phyloP scores from a whole-genome alignment of 495 filamentous ascomycete species.

The Hypoxylon fuscum region DNA sequence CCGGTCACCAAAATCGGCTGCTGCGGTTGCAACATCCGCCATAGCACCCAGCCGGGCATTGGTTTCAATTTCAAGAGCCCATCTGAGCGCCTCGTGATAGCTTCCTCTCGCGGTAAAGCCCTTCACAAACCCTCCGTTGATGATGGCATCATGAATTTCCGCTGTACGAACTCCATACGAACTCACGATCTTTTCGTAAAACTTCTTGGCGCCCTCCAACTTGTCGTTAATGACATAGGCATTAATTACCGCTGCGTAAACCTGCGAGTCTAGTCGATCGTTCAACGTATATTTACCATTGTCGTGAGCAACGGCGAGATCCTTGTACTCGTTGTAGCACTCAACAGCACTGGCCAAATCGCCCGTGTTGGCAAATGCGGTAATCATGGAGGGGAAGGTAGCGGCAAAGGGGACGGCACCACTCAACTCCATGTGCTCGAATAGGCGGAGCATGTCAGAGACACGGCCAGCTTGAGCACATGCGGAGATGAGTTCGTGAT shows the following conservation, averaged over 20 bases:
- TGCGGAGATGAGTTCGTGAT: constrained; percentile 81
- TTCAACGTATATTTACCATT: constrained; percentile 74
- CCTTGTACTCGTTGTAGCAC: constrained; percentile 93
- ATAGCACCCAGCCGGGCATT: constrained; percentile 47
- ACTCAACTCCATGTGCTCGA: constrained; percentile 85
- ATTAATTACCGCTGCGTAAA: constrained; percentile 88
- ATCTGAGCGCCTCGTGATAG: constrained; percentile 71
- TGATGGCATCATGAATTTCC: constrained; percentile 72
- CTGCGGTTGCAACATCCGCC: constrained; percentile 59
- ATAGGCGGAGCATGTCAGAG: constrained; percentile 87
- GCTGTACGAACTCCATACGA: constrained; percentile 64
- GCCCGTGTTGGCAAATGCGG: constrained; percentile 80
- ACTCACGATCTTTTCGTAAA: constrained; percentile 78
- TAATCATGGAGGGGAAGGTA: constrained; percentile 91
- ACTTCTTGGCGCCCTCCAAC: constrained; percentile 78
- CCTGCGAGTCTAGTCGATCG: constrained; percentile 78
- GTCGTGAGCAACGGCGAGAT: constrained; percentile 81
- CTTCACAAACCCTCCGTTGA: constrained; percentile 77
- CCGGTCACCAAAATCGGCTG: constrained; percentile 82
- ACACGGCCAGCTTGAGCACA: constrained; percentile 81
- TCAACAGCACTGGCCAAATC: constrained; percentile 91
- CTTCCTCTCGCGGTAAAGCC: constrained; percentile 70
- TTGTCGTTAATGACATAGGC: constrained; percentile 85
- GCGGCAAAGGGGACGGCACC: constrained; percentile 76
- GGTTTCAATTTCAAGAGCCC: constrained; percentile 63